Evolutionary conservation across 495 filamentous ascomycete species (phyloP).

Genomic region (Penicillium longicatenatum): DNA sequence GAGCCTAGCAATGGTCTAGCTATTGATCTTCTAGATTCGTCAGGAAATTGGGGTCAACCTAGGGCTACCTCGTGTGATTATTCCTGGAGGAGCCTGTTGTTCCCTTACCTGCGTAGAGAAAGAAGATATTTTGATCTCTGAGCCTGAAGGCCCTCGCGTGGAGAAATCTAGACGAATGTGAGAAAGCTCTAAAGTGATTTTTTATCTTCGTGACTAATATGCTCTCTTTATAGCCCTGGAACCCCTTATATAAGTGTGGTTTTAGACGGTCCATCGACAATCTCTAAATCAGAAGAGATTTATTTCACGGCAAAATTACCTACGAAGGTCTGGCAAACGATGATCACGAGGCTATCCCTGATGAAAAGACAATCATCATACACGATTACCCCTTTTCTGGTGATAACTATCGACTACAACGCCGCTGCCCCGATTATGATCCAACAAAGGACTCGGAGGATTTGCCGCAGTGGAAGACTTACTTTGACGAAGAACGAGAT

Average conservation of each 20-base stretch:
- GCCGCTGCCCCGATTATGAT: not conserved
- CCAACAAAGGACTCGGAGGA: not conserved
- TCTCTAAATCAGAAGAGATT: constrained; percentile 1
- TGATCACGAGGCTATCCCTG: constrained; percentile 1
- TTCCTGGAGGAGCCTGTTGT: constrained; percentile 4
- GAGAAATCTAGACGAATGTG: constrained; percentile 6
- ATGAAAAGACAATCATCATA: constrained; percentile 3
- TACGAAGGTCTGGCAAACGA: constrained; percentile 5
- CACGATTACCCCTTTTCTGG: not conserved
- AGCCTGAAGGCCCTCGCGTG: not conserved
- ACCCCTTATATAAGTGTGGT: constrained; percentile 6
- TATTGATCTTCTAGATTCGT: constrained; percentile 13
- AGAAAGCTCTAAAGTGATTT: constrained; percentile 1
- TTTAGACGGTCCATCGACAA: constrained; percentile 7
- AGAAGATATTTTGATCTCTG: not conserved
- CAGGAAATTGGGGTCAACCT: constrained; percentile 5
- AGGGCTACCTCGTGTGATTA: not conserved
- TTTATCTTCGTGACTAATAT: constrained; percentile 1
- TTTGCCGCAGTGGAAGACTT: constrained; percentile 6
- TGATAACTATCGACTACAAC: not conserved
- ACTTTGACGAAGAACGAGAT: constrained; percentile 2
- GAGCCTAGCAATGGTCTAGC: constrained; percentile 12
- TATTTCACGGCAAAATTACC: constrained; percentile 2
- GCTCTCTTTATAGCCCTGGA: constrained; percentile 6
- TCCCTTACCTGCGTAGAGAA: not conserved